Base-by-base conservation (phyloP, 148 eudicot genomes). In the Agrostemma githago region DNA sequence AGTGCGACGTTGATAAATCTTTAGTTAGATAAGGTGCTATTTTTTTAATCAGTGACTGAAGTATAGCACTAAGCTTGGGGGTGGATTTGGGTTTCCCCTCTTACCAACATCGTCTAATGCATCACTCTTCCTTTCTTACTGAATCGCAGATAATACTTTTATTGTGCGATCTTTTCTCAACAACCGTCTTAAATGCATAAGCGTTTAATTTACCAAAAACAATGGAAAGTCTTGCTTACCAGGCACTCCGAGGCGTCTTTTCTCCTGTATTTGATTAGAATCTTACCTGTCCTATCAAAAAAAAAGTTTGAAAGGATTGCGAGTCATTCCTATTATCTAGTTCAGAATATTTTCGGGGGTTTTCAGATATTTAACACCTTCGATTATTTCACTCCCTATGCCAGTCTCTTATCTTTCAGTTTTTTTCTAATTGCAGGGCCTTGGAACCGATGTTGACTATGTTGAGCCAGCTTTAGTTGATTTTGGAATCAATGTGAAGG, bases 381-480 rank as follows among this genome's bases (percentile, higher is more conserved):
- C 16, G 14, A 12, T 40, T 17, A 8, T 51, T 37, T 66, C 54
- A 67, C 14, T 40, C 42, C 44, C n/a, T 17, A 16, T 72, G 46
- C 1, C 5, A 57, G 14, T 65, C 41, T 54, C 14, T 54, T 62
- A 16, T 17, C 9, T 53, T 48, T 54, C 6, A 5, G 20, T 3
- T 9, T 60, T 80, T 17, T 21, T 16, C 14, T 39, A 15, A 60
- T 11, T 77, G 8, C 87, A 95, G 99, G 99, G 97, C 66, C 90
- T 76, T 65, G 99, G 97, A 39, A 81, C 88, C 72, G 99, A 95
- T 78, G 84, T 89, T 60, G 99, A 95, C 86, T 90, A 88, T 77
- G 78, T 86, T 10, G 74, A 81, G 74, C 97, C 98, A 67, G 69
- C 72, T 71, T 57, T 75, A 77, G 76, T 92, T n/a, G 82, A 84